A percentile compares a stretch with the other conserved stretches of the same genome.
Conservation (phyloP, 1,139 yeast species). For the Protomyces arabidopsidicola region DNA sequence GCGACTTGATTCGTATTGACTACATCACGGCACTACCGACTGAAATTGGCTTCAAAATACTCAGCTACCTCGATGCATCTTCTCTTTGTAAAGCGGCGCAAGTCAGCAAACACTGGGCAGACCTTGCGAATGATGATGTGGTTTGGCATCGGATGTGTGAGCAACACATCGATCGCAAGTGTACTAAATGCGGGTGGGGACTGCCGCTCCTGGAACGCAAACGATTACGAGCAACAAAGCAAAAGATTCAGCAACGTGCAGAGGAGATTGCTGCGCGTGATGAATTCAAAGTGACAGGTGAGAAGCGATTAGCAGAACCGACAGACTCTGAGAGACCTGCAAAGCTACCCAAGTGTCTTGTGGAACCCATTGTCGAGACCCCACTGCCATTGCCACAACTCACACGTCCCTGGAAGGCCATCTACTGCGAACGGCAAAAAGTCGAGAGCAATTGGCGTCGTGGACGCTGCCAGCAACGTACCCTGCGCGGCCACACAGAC, state of each 20-base stretch:
- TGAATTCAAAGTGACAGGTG: neutral
- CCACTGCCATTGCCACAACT: neutral
- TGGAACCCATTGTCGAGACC: neutral
- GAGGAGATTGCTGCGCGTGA: conserved; percentile 17
- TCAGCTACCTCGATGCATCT: conserved; percentile 84
- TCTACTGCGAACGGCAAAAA: conserved; percentile 81
- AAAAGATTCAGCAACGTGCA: conserved; percentile 33
- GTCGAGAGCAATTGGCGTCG: conserved; percentile 94
- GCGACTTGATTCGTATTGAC: conserved; percentile 76
- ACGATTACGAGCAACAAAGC: conserved; percentile 37
- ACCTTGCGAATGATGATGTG: conserved; percentile 86
- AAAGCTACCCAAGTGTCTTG: neutral
- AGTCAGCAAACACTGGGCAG: conserved; percentile 80
- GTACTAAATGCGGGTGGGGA: conserved; percentile 99
- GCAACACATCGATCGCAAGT: conserved; percentile 93
- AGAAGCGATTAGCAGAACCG: neutral
- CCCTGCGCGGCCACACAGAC: conserved; percentile 77
- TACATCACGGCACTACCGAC: conserved; percentile 78
- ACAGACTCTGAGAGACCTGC: neutral
- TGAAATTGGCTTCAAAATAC: conserved; percentile 75
- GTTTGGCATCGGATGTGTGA: conserved; percentile 99
- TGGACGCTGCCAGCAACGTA: conserved; percentile 61
- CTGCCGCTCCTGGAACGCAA: conserved; percentile 66
- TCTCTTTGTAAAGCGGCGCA: conserved; percentile 91
- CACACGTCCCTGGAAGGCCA: conserved; percentile 89